Base-by-base conservation (phyloP, 2,329 filamentous ascomycete genomes). In the Pseudodiploospora longispora region DNA sequence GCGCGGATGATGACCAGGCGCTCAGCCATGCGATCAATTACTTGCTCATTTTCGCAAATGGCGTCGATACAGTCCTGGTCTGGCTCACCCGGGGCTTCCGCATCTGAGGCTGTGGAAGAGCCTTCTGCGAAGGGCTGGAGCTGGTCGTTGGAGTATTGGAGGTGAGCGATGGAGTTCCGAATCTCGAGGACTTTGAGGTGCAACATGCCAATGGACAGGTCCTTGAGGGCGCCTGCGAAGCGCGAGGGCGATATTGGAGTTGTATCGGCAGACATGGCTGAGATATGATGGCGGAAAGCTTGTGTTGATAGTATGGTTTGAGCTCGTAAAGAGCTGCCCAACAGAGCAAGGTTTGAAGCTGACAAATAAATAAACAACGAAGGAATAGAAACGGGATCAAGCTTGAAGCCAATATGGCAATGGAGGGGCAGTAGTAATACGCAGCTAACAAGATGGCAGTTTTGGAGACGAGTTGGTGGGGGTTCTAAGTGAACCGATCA, bases 121-220 rank as follows among this genome's bases (percentile, higher is more conserved):
- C 72, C 74, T 10, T 80, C 72, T 44, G 83, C 82, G 54, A 78
- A 88, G 31, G 83, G 83, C 44, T 74, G 70, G 47, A 89, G 80
- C 61, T 89, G 79, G 50, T 76, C 74, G 66, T 89, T 90, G 50
- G 81, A 85, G 61, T 81, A 80, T 56, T 82, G 76, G 28, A 90
- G 79, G 63, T 90, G 84, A 27, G 76, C 73, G 58, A 89, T 82
- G 54, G 74, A 79, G 73, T 88, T 89, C 60, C 78, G 79, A 49
- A 90, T 73, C 62, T 90, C 86, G 58, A 84, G 76, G 47, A 83
- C 77, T 65, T 89, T 89, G 63, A 84, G 72, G 64, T 85, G 81
- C 6, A 90, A 80, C 46, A 75, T 75, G 50, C 76, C 72, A 52
- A 82, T 61, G 35, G 83, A 77, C 44, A 90, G 79, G 48, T 82